Evolutionary conservation across 2,329 filamentous ascomycete species (phyloP).

Genomic region (Apiospora koreana): DNA sequence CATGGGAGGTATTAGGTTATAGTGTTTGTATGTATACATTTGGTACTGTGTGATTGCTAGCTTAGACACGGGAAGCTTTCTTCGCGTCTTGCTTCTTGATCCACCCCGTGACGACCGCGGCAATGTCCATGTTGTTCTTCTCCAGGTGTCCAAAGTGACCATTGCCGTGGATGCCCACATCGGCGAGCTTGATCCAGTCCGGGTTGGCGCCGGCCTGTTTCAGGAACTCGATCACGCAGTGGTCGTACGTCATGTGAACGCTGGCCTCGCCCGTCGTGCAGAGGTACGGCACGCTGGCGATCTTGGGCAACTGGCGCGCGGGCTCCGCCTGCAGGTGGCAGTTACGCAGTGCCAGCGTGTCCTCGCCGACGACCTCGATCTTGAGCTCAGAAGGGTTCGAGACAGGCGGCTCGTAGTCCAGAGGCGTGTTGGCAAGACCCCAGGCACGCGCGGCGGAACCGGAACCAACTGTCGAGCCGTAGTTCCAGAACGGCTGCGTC

Average conservation of each 20-base stretch:
- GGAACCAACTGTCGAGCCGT: conserved; percentile 18
- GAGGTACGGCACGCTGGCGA: conserved; percentile 46
- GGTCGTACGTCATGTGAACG: conserved; percentile 53
- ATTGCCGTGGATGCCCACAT: conserved; percentile 49
- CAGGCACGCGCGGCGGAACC: conserved; percentile 23
- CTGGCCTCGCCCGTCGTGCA: conserved; percentile 50
- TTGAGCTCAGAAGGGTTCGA: conserved; percentile 25
- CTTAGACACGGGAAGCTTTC: conserved; percentile 4
- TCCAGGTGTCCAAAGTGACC: conserved; percentile 52
- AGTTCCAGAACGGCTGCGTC: conserved; percentile 29
- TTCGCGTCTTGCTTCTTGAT: conserved; percentile 14
- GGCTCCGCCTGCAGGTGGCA: conserved; percentile 32
- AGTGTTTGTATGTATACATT: too few relatives aligned
- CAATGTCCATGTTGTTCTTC: conserved; percentile 54
- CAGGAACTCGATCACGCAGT: conserved; percentile 52
- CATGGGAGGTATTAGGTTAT: background rate
- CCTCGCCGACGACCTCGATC: conserved; percentile 27
- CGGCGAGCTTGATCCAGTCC: conserved; percentile 44
- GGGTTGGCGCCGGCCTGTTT: conserved; percentile 46
- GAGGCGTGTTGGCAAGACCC: conserved; percentile 29
- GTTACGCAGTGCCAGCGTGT: conserved; percentile 20
- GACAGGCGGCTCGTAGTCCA: conserved; percentile 31
- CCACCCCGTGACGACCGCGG: conserved; percentile 60
- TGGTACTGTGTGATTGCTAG: background rate
- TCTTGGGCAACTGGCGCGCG: conserved; percentile 42